Evolutionary conservation across 306 rosid species (phyloP), one percentile per base, ranked within the genome.

Genomic region (Quercus cerris): DNA sequence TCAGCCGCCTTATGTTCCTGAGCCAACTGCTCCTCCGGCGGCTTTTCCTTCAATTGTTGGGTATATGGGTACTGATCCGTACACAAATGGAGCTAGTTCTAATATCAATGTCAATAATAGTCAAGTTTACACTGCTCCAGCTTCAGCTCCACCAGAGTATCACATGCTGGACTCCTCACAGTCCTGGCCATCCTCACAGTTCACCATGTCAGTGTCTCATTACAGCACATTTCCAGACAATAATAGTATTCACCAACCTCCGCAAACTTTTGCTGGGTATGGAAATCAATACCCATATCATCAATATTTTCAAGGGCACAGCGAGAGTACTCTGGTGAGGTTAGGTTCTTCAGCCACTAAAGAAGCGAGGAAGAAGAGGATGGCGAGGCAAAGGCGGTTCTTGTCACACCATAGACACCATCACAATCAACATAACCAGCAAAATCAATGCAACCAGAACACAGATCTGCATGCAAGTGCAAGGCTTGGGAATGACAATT

Each of bases 361-460:
- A 81, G 99, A 95, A 81, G 99, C 99, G 0, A 81, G 99, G 77
- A 95, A 95, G 90, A 95, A 95, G 86, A 82, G 99, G 71, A 95
- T 93, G 99, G 97, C 94, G 1, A 90, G 98, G 80, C 98, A 93
- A 77, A 87, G 94, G 52, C 78, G 97, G 85, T 75, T 75, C 22
- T 41, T 85, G 9, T 38, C 91, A 19, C 98, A 90, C 67, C 81
- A 84, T 35, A 82, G 91, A 63, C 80, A 84, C 54, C 87, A 80
- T 6, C 81, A 73, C 51, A 68, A 33, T 67, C 75, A 81, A 27
- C 77, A 61, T 23, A 13, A 58, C 70, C 82, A 84, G 44, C 85
- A 82, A 18, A 79, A 75, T 78, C 89, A 80, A 31, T 57, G 17
- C 1, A 87, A 67, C 81, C 89, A 78, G 20, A 82, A 23, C 25